These are phyloP conservation scores for Mentha longifolia DNA, from an alignment of 257 asterid species.

Conservation along the genomic window DNA sequence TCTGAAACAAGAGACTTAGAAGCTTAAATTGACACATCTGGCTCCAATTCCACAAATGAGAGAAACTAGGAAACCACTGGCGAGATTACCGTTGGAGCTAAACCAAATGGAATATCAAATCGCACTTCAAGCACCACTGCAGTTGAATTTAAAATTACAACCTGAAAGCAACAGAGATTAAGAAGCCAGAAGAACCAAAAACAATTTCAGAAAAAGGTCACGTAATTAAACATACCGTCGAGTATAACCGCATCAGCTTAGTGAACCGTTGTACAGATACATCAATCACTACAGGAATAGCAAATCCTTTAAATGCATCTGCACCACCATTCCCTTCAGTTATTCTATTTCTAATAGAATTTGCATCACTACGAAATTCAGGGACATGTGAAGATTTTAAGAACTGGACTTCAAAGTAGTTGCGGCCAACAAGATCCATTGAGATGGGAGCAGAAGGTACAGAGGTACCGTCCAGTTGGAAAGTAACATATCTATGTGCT, in stretches of 20 bases:
- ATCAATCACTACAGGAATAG: conserved; percentile 91
- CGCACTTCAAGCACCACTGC: conserved; percentile 83
- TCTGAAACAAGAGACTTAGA: conserved; percentile 53
- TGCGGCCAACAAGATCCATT: conserved; percentile 94
- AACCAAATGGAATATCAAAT: conserved; percentile 94
- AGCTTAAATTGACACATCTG: conserved; percentile 22
- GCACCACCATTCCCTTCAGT: conserved; percentile 48
- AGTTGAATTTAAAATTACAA: conserved; percentile 79
- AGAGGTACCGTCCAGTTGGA: conserved; percentile 90
- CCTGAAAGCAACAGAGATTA: conserved; percentile 59
- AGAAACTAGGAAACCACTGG: conserved; percentile 24
- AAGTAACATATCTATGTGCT: conserved; percentile 71
- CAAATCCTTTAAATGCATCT: conserved; percentile 61
- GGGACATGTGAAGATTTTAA: conserved; percentile 64
- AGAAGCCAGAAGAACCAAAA: conserved; percentile 36
- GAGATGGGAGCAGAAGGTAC: conserved; percentile 82
- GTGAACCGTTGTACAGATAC: conserved; percentile 85
- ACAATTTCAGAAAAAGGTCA: conserved; percentile 13
- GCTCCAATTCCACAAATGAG: conserved; percentile 24
- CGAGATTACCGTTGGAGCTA: conserved; percentile 82
- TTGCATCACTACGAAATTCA: conserved; percentile 45
- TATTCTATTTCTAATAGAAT: conserved; percentile 44
- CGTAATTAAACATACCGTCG: conserved; percentile 67
- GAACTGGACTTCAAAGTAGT: conserved; percentile 89
- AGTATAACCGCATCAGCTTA: conserved; percentile 81